These are phyloP conservation scores for slime mould (Dictyostelium discoideum) DNA, from an alignment of 78 protist genomes.

Conservation along the genomic window DNA sequence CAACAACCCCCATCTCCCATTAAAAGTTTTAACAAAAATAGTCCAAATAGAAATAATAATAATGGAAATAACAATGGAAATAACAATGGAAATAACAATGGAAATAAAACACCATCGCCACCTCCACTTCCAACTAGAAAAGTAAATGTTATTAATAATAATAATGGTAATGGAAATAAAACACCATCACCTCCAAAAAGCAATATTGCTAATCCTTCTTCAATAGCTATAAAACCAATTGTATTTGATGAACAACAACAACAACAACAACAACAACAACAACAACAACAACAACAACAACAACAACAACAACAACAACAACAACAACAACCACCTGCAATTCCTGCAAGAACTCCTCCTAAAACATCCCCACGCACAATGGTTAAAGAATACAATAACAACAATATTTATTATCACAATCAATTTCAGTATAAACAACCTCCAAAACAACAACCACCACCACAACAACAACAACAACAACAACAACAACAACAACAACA, in stretches of 20 bases:
- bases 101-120: neutral
- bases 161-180: neutral
- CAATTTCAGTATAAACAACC: neutral
- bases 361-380: neutral
- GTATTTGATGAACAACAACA: neutral
- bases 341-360: neutral
- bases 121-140: neutral
- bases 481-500: neutral
- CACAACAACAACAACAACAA: neutral
- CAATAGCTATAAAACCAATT: neutral
- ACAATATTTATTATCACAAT: neutral
- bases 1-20: neutral
- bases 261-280: neutral
- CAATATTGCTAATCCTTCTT: neutral
- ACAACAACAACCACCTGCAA: neutral
- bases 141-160: neutral
- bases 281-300: neutral
- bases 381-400: neutral
- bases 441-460: neutral
- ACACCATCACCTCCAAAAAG: neutral
- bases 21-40: neutral
- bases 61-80: too few species aligned
- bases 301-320: neutral
- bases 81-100: neutral
- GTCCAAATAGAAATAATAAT: neutral